Base-by-base conservation (phyloP, 2,329 filamentous ascomycete genomes). In the Diaporthe australafricana region DNA sequence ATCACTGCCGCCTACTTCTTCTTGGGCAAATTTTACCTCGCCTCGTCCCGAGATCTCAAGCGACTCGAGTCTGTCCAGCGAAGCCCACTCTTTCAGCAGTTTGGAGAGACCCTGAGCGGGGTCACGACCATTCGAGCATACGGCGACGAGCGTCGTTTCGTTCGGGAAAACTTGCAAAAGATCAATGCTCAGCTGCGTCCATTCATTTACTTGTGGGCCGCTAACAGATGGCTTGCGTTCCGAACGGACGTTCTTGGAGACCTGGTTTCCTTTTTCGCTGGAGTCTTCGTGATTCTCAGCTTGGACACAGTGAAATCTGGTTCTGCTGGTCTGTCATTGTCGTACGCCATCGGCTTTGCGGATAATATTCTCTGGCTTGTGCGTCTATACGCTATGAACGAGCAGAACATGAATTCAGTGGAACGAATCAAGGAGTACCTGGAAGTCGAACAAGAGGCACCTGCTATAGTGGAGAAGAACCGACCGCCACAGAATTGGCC, bases 371-470 rank as follows among this genome's bases (percentile, higher is more conserved):
- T 99, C 22, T 99, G 96, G 96, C 91, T 98, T 70, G 95, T 99
- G 38, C 92, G 96, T 57, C 87, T 98, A 17, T 99, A 99, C 81
- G 93, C 95, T 0, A 91, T 94, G 79, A 98, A 98, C 78, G 96
- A 99, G 83, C 96, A 99, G 83, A 98, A 98, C 83, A 98, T 99
- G 96, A 99, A 99, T 83, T 96, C 96, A 3, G 95, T 98, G 62
- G 96, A 99, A 83, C 94, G 96, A 78, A 92, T 99, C 79, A 97
- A 98, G 84, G 96, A 99, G 80, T 99, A 98, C 79, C 89, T 98
- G 45, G 94, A 98, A 55, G 93, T 99, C 1, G 96, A 98, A 77
- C 96, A 98, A 81, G 96, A 99, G 83, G 95, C 96, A 1, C 86
- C 89, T 0, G 87, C 93, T 1, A 86, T 97, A 50, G 89, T 97